phyloP scores from a whole-genome alignment of 257 asterid genomes.

The Paraleonurus japonicus region DNA sequence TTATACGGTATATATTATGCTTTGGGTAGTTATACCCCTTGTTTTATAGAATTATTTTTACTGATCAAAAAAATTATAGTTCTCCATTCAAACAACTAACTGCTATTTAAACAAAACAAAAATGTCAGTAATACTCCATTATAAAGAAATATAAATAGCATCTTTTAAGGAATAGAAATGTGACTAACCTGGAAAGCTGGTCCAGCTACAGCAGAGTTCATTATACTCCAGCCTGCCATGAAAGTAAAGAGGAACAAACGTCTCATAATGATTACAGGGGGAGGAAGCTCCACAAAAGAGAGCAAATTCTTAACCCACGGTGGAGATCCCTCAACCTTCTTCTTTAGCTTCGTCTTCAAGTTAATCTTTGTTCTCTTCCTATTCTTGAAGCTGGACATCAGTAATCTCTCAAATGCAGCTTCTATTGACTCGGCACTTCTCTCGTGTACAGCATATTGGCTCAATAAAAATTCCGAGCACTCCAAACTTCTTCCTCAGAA shows the following conservation, averaged over 20 bases:
- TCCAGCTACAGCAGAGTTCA: constrained; percentile 97
- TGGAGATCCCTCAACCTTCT: constrained; percentile 97
- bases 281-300: constrained; percentile 85
- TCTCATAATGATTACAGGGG: constrained; percentile 78
- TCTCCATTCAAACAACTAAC: no score
- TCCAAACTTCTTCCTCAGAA: constrained; percentile 94
- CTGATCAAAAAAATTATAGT: no score
- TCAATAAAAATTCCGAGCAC: constrained; percentile 83
- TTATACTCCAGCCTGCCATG: constrained; percentile 97
- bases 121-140: not conserved
- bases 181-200: constrained; percentile 93
- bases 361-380: constrained; percentile 90
- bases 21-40: no score
- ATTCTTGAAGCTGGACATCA: constrained; percentile 74
- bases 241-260: constrained; percentile 85
- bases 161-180: constrained; percentile 2
- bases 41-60: no score
- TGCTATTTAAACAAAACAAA: not conserved
- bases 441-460: constrained; percentile 77
- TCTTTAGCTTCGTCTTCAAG: constrained; percentile 81
- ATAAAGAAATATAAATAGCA: not conserved
- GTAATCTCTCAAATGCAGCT: constrained; percentile 87
- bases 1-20: no score
- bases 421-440: constrained; percentile 82
- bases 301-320: constrained; percentile 87